Evolutionary conservation across 2,329 filamentous ascomycete genomes (phyloP).

Genomic region (Phaeomoniella chlamydospora): DNA sequence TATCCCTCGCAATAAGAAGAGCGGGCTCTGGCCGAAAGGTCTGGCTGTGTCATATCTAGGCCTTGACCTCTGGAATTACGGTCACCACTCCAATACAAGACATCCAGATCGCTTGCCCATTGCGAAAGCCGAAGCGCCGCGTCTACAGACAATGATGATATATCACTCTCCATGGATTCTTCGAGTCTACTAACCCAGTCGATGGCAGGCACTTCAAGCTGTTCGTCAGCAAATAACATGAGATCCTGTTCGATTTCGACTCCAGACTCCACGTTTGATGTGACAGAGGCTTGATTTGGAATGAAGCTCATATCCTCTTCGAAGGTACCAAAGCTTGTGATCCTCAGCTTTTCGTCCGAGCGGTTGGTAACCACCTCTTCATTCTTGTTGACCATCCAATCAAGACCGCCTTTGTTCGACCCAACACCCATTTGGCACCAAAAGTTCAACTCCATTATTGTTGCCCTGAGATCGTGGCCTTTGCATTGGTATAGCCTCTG

Average conservation of each 20-base stretch:
- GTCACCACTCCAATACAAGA: constrained; percentile 8
- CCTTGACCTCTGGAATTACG: constrained; percentile 10
- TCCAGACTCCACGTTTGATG: constrained; percentile 18
- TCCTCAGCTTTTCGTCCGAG: constrained; percentile 54
- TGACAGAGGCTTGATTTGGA: constrained; percentile 7
- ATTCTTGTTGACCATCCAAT: constrained; percentile 77
- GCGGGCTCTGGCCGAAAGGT: not conserved
- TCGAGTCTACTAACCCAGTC: not conserved
- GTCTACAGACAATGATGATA: not conserved
- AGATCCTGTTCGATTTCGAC: constrained; percentile 4
- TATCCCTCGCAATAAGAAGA: not conserved
- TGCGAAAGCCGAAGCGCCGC: not conserved
- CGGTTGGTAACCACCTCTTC: constrained; percentile 58
- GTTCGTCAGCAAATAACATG: constrained; percentile 13
- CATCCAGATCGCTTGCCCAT: constrained; percentile 1
- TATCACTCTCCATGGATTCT: not conserved
- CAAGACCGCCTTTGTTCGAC: constrained; percentile 71
- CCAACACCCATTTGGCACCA: constrained; percentile 97
- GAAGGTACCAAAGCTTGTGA: constrained; percentile 73
- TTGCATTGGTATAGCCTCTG: constrained; percentile 56
- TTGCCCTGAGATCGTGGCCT: constrained; percentile 59
- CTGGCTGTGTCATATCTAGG: not conserved
- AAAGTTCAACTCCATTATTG: constrained; percentile 73
- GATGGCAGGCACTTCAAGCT: not conserved
- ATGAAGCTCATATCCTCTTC: constrained; percentile 53